Evolutionary conservation across 2,329 filamentous ascomycete species (phyloP).

Genomic region (Fusarium camptoceras): DNA sequence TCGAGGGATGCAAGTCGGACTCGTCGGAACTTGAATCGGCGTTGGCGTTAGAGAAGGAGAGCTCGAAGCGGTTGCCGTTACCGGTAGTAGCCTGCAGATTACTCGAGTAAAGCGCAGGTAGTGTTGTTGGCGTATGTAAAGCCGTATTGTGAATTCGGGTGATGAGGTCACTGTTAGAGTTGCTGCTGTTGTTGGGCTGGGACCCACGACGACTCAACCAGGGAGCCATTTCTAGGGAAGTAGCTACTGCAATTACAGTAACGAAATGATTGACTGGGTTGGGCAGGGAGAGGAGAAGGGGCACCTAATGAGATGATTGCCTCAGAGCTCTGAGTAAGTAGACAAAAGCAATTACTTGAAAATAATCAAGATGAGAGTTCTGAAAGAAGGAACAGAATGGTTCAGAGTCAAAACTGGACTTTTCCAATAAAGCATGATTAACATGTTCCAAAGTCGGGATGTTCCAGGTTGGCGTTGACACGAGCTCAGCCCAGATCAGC

Average conservation of each 20-base stretch:
- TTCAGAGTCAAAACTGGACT: conserved; percentile 2
- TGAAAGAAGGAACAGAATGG: conserved; percentile 6
- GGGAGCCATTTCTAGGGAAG: conserved; percentile 50
- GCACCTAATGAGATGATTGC: conserved; percentile 3
- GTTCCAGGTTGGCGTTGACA: conserved; percentile 22
- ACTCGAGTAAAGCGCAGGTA: conserved; percentile 39
- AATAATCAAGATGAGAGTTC: not conserved
- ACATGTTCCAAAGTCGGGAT: conserved; percentile 24
- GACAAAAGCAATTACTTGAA: not conserved
- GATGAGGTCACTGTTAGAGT: conserved; percentile 49
- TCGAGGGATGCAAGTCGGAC: conserved; percentile 52
- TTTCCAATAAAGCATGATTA: conserved; percentile 29
- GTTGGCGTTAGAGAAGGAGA: conserved; percentile 47
- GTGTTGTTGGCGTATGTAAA: conserved; percentile 49
- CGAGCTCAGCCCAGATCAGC: conserved; percentile 15
- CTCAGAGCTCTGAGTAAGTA: not conserved
- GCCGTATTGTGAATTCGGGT: conserved; percentile 53
- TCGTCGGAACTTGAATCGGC: conserved; percentile 60
- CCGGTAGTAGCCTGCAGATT: conserved; percentile 7
- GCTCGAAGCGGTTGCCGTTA: conserved; percentile 41
- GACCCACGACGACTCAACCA: conserved; percentile 48
- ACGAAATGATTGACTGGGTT: not conserved
- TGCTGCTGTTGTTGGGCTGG: conserved; percentile 42
- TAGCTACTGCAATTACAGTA: conserved; percentile 17
- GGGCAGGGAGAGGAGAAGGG: conserved; percentile 8